Conservation (phyloP, 371 early-diverging fungal genomes). For the Haplosporangium sp. region DNA sequence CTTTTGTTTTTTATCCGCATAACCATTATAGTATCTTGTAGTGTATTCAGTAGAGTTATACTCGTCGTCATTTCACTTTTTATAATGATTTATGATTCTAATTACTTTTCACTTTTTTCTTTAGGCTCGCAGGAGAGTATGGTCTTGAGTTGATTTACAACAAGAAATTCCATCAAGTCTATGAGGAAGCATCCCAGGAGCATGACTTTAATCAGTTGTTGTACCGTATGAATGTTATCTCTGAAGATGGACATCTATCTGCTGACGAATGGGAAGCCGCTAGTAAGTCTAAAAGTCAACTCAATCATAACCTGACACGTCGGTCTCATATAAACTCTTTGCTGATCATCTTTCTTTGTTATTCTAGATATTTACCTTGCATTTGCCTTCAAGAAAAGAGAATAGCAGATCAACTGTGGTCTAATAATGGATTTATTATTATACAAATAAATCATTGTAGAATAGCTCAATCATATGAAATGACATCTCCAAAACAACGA, state of each 20-base stretch:
- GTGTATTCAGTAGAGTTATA: no score
- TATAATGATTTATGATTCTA: conserved; percentile 9
- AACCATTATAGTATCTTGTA: no score
- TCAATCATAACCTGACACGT: background rate
- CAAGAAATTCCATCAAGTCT: conserved; percentile 87
- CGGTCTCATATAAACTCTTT: background rate
- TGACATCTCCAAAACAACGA: no score
- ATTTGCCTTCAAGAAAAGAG: conserved; percentile 67
- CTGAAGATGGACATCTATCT: conserved; percentile 71
- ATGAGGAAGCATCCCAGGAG: conserved; percentile 67
- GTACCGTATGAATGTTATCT: conserved; percentile 87
- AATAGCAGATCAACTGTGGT: background rate
- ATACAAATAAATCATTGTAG: background rate
- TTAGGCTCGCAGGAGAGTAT: conserved; percentile 86
- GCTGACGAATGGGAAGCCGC: conserved; percentile 95
- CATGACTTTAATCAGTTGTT: conserved; percentile 68
- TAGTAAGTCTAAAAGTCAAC: conserved; percentile 60
- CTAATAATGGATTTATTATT: background rate
- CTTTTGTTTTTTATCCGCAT: background rate
- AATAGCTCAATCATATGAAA: background rate
- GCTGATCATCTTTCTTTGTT: background rate
- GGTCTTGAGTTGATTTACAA: conserved; percentile 79
- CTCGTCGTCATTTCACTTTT: no score
- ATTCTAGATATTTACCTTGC: conserved; percentile 67
- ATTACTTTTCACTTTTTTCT: background rate